Base-by-base conservation (phyloP, 306 rosid species). In the Malus fusca region DNA sequence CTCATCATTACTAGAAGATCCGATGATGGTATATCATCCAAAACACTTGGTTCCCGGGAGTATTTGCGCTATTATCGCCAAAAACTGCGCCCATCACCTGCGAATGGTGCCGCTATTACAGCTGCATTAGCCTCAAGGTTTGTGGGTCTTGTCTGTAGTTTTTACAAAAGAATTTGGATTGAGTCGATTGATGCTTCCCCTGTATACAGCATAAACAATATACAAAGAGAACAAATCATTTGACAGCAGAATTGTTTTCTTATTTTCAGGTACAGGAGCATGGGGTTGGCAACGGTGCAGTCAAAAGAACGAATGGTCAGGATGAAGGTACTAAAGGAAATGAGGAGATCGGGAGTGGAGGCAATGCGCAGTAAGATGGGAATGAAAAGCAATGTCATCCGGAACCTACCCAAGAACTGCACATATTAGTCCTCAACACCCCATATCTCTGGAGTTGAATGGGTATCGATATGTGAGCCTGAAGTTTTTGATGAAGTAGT, bases 51-150 rank as follows among this genome's bases (percentile, higher is more conserved):
- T 60, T 89, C 92, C n/a, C 90, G 99, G 31, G 97, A 92, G 71
- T 96, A 71, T 82, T 68, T 96, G 86, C 99, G 99, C 72, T 96
- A 96, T 61, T 96, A 96, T 82, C 97, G 99, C 74, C 99, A 96
- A 80, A 92, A 92, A 66, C 98, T 95, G 14, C 87, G 96, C 1
- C 99, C 99, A 12, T 77, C 96, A 19, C 88, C 90, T 4, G n/a
- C 62, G 25, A 84, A 88, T 72, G 67, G 63, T 70, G 64, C 59
- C 69, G 87, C 91, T 40, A 78, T 96, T 21, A 82, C 90, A 48
- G 97, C 93, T 33, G 92, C 90, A 18, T 84, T 92, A 81, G 98
- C 98, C 61, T 83, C 99, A 35, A 92, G 99, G 99, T 96, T 74
- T 68, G 76, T 12, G 60, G 23, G 26, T 25, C 58, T 40, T 25